Base-by-base conservation (phyloP, 1,284 basidiomycete genomes). In the Malassezia sp. region DNA sequence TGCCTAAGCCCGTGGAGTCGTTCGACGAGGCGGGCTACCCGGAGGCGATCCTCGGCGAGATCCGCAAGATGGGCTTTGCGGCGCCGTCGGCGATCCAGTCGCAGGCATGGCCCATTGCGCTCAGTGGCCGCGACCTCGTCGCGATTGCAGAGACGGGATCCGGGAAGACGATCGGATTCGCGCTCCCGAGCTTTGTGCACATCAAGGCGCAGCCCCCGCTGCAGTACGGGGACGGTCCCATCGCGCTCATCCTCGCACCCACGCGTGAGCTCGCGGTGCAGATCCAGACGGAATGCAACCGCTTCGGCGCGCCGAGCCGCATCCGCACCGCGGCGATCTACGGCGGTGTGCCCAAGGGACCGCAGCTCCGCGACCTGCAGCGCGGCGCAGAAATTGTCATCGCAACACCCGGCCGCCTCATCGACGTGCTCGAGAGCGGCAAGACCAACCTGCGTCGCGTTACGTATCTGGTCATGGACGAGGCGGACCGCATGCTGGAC, bases 191-290 rank as follows among this genome's bases (percentile, higher is more conserved):
- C 49, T 97, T 97, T 89, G 78, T 97, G 30, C 91, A 97, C 74
- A 96, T 97, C 76, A 97, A 96, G 78, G 91, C 91, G 80, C 93
- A 97, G 78, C 86, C 91, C 8, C 79, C 97, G 39, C 77, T 97
- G 57, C 73, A 84, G 3, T 84, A 90, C 38, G 91, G 91, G 23
- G 93, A 97, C 72, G 91, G 91, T 22, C 91, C 91, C 23, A 95
- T 97, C 57, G 91, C 87, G 26, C 80, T 97, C 47, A 86, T 97
- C 52, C 80, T 97, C 48, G 93, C 91, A 12, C 91, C 91, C 28
- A 97, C 91, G 44, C 86, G 91, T 75, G 91, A 97, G 75, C 80
- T 97, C 48, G 93, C 93, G 37, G 90, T 96, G 45, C 91, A 97
- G 74, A 97, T 91, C 55, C 93, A 97, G 72, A 85, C 89, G 65